phyloP scores from a whole-genome alignment of 805 yeast species.

The Metschnikowia lachancei region DNA sequence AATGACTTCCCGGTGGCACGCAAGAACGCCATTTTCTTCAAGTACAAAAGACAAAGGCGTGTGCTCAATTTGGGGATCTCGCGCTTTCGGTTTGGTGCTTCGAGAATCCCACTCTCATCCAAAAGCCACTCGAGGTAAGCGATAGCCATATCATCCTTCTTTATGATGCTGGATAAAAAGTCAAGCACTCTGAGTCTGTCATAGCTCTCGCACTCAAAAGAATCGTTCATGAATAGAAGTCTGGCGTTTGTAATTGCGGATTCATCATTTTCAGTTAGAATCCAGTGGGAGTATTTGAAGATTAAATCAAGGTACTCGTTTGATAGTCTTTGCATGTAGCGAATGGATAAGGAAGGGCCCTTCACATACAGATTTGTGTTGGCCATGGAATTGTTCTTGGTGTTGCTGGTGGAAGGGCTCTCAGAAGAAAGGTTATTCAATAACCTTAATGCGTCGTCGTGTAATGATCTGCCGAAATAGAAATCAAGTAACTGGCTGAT shows the following conservation, averaged over 20 bases:
- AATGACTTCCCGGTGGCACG: conserved; percentile 13
- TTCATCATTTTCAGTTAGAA: conserved; percentile 33
- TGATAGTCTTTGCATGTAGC: conserved; percentile 56
- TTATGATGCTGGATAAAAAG: conserved; percentile 37
- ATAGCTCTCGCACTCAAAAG: conserved; percentile 57
- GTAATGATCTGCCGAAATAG: conserved; percentile 60
- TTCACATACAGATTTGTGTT: conserved; percentile 26
- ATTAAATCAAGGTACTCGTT: conserved; percentile 51
- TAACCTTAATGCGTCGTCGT: conserved; percentile 64
- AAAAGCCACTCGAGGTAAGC: conserved; percentile 48
- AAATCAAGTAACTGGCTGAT: conserved; percentile 75
- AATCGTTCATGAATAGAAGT: conserved; percentile 62
- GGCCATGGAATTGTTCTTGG: too few species aligned
- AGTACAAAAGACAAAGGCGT: conserved; percentile 32
- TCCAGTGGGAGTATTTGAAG: conserved; percentile 54
- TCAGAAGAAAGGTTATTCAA: conserved; percentile 36
- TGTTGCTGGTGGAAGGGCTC: conserved; percentile 15
- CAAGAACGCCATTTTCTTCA: conserved; percentile 23
- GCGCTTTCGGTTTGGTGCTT: conserved; percentile 16
- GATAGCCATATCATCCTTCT: conserved; percentile 25
- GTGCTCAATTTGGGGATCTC: conserved; percentile 33
- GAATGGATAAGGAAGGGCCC: conserved; percentile 47
- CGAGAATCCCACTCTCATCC: conserved; percentile 34
- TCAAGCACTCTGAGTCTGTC: conserved; percentile 53
- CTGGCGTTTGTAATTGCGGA: conserved; percentile 26